Evolutionary conservation across 257 asterid genomes (phyloP).

Genomic region (Gentiana dahurica): DNA sequence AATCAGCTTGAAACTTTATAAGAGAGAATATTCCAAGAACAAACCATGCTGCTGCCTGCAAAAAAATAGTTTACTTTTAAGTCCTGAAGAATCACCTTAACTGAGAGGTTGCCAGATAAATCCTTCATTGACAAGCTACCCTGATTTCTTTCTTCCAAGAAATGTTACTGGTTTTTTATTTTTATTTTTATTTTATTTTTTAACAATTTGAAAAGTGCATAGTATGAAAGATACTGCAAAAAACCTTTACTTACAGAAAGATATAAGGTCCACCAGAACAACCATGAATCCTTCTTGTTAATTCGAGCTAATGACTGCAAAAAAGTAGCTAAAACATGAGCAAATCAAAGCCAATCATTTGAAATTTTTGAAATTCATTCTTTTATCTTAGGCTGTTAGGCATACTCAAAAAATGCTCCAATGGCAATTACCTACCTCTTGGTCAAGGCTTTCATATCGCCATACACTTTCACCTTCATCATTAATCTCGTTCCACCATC

Average conservation of each 20-base stretch:
- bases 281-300: conserved; percentile 98
- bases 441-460: conserved; percentile 84
- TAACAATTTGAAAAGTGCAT: too few relatives aligned
- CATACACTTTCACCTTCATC: conserved; percentile 89
- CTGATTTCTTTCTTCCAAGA: too few relatives aligned
- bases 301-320: conserved; percentile 82
- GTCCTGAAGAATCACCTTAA: neutral
- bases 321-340: conserved; percentile 6
- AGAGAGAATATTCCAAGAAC: conserved; percentile 78
- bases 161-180: too few relatives aligned
- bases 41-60: conserved; percentile 80
- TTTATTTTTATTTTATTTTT: too few relatives aligned
- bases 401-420: too few relatives aligned
- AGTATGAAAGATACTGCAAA: conserved; percentile 1
- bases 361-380: too few relatives aligned
- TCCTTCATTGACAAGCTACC: too few relatives aligned
- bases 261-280: conserved; percentile 98
- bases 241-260: conserved; percentile 48
- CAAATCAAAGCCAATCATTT: neutral
- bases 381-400: too few relatives aligned
- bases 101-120: too few relatives aligned
- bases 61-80: conserved; percentile 10
- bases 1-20: conserved; percentile 88
- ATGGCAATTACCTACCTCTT: conserved; percentile 34
- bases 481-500: conserved; percentile 98